Percentiles rank a stretch among this genome's conserved stretches.
Evolutionary conservation across 208 protist genomes (phyloP).

Genomic region (Leishmania tropica): DNA sequence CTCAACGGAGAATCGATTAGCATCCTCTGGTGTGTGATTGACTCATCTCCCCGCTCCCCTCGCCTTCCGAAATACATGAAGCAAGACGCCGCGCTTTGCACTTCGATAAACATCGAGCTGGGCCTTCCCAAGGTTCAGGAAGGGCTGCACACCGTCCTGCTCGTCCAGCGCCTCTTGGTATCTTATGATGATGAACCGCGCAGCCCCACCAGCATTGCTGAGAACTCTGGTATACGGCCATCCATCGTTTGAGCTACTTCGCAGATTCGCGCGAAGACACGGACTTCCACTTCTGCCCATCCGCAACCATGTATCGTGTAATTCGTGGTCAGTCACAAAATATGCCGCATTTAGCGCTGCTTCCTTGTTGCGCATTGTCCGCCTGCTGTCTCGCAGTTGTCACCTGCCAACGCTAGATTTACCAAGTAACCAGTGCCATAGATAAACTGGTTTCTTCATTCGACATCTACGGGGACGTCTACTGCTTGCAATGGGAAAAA

Average conservation of each 20-base stretch:
- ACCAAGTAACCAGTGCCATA: slow-evolving; percentile 13
- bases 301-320: slow-evolving; percentile 42
- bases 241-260: neutral
- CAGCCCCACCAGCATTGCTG: slow-evolving; percentile 18
- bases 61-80: slow-evolving; percentile 16
- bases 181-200: slow-evolving; percentile 19
- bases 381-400: neutral
- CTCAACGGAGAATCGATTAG: slow-evolving; percentile 7
- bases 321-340: slow-evolving; percentile 22
- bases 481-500: slow-evolving; percentile 11
- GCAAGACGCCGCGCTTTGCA: slow-evolving; percentile 35
- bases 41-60: neutral
- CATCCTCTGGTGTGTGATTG: neutral
- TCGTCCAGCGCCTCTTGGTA: slow-evolving; percentile 22
- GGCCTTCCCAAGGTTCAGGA: slow-evolving; percentile 43
- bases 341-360: slow-evolving; percentile 28
- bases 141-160: slow-evolving; percentile 17
- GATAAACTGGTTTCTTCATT: slow-evolving; percentile 24
- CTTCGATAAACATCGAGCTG: slow-evolving; percentile 36
- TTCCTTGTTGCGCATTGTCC: slow-evolving; percentile 27
- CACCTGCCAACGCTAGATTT: neutral
- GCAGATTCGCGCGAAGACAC: slow-evolving; percentile 11
- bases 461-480: slow-evolving; percentile 15
- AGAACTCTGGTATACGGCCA: neutral
- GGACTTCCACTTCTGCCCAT: slow-evolving; percentile 34